Conservation (phyloP, 2,329 filamentous ascomycete species). For the Stemphylium beticola region DNA sequence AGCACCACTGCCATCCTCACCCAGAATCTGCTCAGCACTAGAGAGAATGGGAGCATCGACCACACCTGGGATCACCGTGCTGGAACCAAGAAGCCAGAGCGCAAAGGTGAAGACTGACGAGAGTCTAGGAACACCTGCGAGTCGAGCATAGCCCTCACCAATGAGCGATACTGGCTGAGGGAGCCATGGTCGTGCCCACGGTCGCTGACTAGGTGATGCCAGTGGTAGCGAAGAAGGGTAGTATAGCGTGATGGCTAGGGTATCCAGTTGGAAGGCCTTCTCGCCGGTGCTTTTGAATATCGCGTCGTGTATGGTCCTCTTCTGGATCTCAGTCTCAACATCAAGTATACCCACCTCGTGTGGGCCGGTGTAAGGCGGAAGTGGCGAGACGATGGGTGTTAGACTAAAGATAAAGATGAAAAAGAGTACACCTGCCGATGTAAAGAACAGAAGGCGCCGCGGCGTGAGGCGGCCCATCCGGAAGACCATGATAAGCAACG, state of each 20-base stretch:
- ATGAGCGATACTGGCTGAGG: conserved; percentile 52
- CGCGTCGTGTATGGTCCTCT: conserved; percentile 44
- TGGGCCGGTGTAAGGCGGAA: conserved; percentile 52
- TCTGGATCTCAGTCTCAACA: conserved; percentile 50
- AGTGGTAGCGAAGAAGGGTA: conserved; percentile 49
- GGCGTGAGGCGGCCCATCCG: conserved; percentile 28
- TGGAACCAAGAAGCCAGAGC: conserved; percentile 52
- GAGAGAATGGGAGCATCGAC: conserved; percentile 52
- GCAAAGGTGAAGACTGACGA: conserved; percentile 49
- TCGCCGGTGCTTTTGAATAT: conserved; percentile 48
- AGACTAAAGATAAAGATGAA: conserved; percentile 48
- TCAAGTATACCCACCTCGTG: conserved; percentile 54
- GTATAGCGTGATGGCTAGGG: conserved; percentile 55
- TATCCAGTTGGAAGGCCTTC: conserved; percentile 53
- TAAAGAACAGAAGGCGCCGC: conserved; percentile 33
- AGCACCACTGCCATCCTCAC: conserved; percentile 27
- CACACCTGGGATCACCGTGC: conserved; percentile 51
- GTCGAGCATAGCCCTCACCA: conserved; percentile 53
- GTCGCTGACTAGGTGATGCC: conserved; percentile 28
- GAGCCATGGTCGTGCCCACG: conserved; percentile 52
- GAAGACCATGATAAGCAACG: conserved; percentile 28
- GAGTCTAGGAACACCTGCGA: conserved; percentile 44
- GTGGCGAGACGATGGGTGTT: conserved; percentile 50
- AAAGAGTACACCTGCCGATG: conserved; percentile 38
- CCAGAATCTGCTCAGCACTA: conserved; percentile 24